Conservation (phyloP, 768 basidiomycete species). For the Leccinum arenicola region DNA sequence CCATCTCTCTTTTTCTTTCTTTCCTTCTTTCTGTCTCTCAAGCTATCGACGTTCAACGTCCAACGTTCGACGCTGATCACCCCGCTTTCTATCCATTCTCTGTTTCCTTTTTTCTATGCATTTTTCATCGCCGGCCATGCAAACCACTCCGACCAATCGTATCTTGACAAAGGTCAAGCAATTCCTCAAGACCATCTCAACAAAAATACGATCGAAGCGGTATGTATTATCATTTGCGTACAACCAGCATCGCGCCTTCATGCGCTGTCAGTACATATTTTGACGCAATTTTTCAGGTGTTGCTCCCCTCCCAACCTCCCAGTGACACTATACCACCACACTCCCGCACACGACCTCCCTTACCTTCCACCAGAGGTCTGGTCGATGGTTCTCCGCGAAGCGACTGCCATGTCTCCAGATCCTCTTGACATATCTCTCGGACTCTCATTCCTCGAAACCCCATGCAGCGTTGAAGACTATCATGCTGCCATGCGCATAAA, state of each 20-base stretch:
- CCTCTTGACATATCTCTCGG: slow-evolving; percentile 47
- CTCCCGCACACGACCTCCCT: slow-evolving; percentile 37
- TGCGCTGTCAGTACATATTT: neutral
- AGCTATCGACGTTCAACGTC: neutral
- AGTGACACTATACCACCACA: slow-evolving; percentile 21
- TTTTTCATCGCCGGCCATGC: slow-evolving; percentile 13
- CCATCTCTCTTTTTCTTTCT: neutral
- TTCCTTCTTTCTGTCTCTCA: neutral
- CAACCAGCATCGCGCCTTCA: neutral
- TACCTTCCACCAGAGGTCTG: slow-evolving; percentile 62
- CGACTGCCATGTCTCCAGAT: slow-evolving; percentile 43
- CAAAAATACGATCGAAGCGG: slow-evolving; percentile 14
- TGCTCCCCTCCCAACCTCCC: slow-evolving; percentile 1
- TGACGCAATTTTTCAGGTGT: slow-evolving; percentile 13
- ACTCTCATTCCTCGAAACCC: slow-evolving; percentile 57
- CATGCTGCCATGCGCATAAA: slow-evolving; percentile 47
- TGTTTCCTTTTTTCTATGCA: neutral
- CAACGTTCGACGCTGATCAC: neutral
- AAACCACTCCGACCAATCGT: neutral
- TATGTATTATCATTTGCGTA: slow-evolving; percentile 7
- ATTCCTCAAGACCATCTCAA: slow-evolving; percentile 17
- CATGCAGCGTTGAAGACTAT: slow-evolving; percentile 44
- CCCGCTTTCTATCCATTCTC: neutral
- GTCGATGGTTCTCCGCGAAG: slow-evolving; percentile 61
- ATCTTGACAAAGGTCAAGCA: slow-evolving; percentile 19